Base-by-base conservation (phyloP, 148 eudicot genomes). In the Camellia lanceoleosa region DNA sequence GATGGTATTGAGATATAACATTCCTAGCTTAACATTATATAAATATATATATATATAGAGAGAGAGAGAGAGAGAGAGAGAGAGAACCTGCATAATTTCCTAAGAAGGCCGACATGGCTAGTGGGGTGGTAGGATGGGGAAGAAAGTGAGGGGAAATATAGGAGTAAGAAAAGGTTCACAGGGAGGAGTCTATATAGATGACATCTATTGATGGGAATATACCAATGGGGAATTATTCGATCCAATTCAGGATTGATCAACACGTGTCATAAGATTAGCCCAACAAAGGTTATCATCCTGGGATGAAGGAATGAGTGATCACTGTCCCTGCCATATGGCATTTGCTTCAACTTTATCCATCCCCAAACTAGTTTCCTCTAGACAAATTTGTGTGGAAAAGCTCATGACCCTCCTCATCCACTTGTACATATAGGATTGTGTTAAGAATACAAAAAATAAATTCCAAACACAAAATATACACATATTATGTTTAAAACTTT, bases 61-160 rank as follows among this genome's bases (percentile, higher is more conserved):
- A 73, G 61, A 60, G 60, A 71, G 9, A 69, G 62, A 73, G 61
- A 60, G 60, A 71, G 9, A 69, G 38, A 54, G 69, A 68, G 69
- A 67, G 20, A 59, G 55, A 88, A 94, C 97, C 98, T 71, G 98
- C 93, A 82, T 91, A 94, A 86, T 92, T 92, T 82, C 98, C 97
- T 2, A 94, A 88, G 73, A 94, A 94, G 87, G 95, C 97, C n/a
- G 98, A 94, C 98, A 92, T 92, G 90, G 87, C 76, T 85, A 60
- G 49, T 54, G 55, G 20, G 42, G 73, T 73, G 65, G 38, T 30
- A 30, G 38, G 74, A 73, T 71, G 73, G 44, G 20, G 63, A 65
- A 42, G 44, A 12, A 6, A 71, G 67, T 30, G 70, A 16, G 19
- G 58, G 69, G 73, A 71, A 52, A 67, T 7, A 67, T 78, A 46